Conservation (phyloP, 495 filamentous ascomycete species). For the Penicillium parvum region DNA sequence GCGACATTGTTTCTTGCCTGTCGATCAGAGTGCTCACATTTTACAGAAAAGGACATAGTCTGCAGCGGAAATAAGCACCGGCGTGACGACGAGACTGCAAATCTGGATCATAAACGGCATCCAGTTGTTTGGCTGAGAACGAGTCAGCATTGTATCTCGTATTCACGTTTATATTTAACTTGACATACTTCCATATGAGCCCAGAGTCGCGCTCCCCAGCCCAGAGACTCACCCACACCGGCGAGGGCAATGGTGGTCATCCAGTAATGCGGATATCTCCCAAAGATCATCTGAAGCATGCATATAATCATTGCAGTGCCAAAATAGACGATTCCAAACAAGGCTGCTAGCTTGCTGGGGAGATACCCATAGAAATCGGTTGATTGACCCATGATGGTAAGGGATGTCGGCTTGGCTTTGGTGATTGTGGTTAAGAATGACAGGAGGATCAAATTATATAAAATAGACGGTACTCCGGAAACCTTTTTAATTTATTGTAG, state of each 20-base stretch:
- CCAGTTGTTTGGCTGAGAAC: background rate
- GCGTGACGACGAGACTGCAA: conserved; percentile 5
- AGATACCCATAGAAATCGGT: conserved; percentile 5
- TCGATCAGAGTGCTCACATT: conserved; percentile 1
- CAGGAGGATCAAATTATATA: too few relatives aligned
- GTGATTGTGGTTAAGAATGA: too few relatives aligned
- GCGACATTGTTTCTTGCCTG: background rate
- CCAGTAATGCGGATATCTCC: conserved; percentile 4
- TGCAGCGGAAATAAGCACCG: conserved; percentile 2
- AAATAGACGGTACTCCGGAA: too few relatives aligned
- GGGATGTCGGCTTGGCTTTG: too few relatives aligned
- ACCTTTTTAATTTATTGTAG: too few relatives aligned
- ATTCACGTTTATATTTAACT: background rate
- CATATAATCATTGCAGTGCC: background rate
- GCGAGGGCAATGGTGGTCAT: conserved; percentile 2
- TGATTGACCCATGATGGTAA: conserved; percentile 1
- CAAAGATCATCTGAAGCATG: conserved; percentile 1
- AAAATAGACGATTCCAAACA: conserved; percentile 3
- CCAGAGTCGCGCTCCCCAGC: conserved; percentile 4
- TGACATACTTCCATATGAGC: conserved; percentile 1
- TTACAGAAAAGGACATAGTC: conserved; percentile 8
- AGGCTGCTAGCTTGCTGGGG: conserved; percentile 1
- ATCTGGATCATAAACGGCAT: conserved; percentile 8
- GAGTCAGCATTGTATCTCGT: background rate
- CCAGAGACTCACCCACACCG: background rate